Conservation (phyloP, 805 yeast species). For the Isabelozyma heimii region DNA sequence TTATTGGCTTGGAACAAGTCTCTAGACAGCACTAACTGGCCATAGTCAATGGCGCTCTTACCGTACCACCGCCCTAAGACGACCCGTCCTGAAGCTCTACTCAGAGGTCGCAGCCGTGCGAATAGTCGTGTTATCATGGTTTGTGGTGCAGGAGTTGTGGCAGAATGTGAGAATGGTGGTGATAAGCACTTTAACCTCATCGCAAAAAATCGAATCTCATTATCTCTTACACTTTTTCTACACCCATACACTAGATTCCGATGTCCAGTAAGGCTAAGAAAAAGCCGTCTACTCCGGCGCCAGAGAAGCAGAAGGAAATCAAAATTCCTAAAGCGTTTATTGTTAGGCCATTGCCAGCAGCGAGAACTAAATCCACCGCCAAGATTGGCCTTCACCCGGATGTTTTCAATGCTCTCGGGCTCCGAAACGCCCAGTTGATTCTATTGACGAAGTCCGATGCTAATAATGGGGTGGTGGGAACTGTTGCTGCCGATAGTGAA, state of each 20-base stretch:
- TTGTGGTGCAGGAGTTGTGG: background rate
- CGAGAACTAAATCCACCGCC: slow-evolving; percentile 26
- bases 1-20: slow-evolving; percentile 16
- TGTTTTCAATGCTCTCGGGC: slow-evolving; percentile 46
- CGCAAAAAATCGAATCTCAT: background rate
- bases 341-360: slow-evolving; percentile 30
- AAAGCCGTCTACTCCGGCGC: background rate
- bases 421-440: slow-evolving; percentile 45
- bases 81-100: too few relatives aligned
- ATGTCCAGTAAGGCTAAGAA: slow-evolving; percentile 12
- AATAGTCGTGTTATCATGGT: background rate
- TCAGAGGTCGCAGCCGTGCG: background rate
- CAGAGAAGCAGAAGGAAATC: slow-evolving; percentile 31
- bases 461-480: slow-evolving; percentile 43
- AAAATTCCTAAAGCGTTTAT: slow-evolving; percentile 41
- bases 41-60: background rate
- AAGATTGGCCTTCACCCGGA: slow-evolving; percentile 42
- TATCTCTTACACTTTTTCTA: background rate
- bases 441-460: slow-evolving; percentile 40
- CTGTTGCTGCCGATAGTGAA: slow-evolving; percentile 34
- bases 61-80: background rate
- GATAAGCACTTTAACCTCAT: background rate
- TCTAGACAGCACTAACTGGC: slow-evolving; percentile 15
- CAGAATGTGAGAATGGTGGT: background rate
- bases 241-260: background rate